Percentiles rank a stretch among this genome's conserved stretches.
These are phyloP conservation scores for Sarcodon sp. DNA, from an alignment of 768 basidiomycete species.

Conservation along the genomic window DNA sequence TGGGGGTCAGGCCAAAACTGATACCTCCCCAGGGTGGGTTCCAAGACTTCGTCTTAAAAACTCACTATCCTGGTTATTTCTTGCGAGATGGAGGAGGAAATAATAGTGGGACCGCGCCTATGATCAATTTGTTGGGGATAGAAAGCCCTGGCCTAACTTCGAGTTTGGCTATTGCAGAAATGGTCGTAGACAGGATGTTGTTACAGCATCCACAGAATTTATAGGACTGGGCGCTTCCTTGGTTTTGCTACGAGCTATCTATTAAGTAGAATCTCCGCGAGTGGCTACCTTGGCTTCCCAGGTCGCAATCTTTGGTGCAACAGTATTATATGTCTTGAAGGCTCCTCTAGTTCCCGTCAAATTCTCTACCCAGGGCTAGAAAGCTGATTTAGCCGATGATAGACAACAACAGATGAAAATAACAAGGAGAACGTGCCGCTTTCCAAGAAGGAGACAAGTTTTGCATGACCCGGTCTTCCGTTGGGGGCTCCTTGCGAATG, in stretches of 20 bases:
- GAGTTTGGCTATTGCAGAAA: conserved; percentile 76
- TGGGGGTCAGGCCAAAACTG: conserved; percentile 83
- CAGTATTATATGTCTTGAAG: conserved; percentile 83
- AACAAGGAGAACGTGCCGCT: conserved; percentile 40
- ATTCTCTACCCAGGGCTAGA: conserved; percentile 75
- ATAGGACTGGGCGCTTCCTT: no score
- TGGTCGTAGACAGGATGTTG: conserved; percentile 55
- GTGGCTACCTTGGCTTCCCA: conserved; percentile 70
- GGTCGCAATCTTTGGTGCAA: conserved; percentile 61
- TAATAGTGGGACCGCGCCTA: conserved; percentile 20
- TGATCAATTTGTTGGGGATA: conserved; percentile 84
- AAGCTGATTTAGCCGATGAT: background rate
- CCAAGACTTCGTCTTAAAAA: conserved; percentile 71
- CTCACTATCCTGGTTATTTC: conserved; percentile 39
- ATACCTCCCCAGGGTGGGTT: conserved; percentile 62
- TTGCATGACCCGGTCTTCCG: conserved; percentile 61
- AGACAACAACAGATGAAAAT: background rate
- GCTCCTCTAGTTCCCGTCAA: conserved; percentile 89
- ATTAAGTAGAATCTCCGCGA: conserved; percentile 23
- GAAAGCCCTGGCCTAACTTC: conserved; percentile 90
- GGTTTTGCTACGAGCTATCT: background rate
- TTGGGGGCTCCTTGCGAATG: conserved; percentile 75
- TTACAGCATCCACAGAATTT: background rate
- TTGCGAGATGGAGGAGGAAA: conserved; percentile 9
- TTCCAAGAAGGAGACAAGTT: conserved; percentile 69